Conservation (phyloP, 805 yeast genomes). For the Starmerella vitae region DNA sequence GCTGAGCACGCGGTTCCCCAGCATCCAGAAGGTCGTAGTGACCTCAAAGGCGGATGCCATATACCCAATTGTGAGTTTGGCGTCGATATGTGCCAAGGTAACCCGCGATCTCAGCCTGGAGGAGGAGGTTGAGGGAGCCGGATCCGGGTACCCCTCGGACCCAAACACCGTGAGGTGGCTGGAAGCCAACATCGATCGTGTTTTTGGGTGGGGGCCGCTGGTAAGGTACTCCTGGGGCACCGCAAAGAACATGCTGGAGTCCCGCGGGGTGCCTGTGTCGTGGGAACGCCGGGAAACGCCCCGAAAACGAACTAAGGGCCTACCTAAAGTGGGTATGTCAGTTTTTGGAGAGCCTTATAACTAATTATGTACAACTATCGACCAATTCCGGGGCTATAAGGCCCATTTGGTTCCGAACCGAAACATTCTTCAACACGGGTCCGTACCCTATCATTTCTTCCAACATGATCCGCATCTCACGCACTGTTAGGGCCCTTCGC, state of each 20-base stretch:
- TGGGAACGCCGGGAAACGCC: slow-evolving; percentile 30
- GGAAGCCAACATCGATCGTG: slow-evolving; percentile 42
- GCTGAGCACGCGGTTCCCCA: slow-evolving; percentile 55
- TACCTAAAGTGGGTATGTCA: slow-evolving; percentile 11
- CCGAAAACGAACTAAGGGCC: background rate
- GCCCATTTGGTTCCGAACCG: background rate
- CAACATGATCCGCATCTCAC: slow-evolving; percentile 16
- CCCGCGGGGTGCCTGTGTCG: slow-evolving; percentile 40
- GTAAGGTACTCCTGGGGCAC: slow-evolving; percentile 93
- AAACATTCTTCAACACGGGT: background rate
- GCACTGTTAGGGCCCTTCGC: slow-evolving; percentile 14
- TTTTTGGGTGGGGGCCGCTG: slow-evolving; percentile 76
- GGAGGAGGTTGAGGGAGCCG: slow-evolving; percentile 30
- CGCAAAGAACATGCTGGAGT: slow-evolving; percentile 54
- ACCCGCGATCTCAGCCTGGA: slow-evolving; percentile 62
- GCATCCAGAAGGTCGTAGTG: slow-evolving; percentile 50
- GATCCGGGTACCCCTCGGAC: slow-evolving; percentile 93
- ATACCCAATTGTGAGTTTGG: slow-evolving; percentile 86
- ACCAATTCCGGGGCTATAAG: no score
- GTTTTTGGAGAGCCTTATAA: slow-evolving; percentile 6
- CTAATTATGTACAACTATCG: background rate
- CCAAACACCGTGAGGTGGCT: slow-evolving; percentile 78
- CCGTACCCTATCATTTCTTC: background rate
- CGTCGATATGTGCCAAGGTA: slow-evolving; percentile 91
- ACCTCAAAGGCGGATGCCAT: slow-evolving; percentile 90